These are phyloP conservation scores for Kregervanrija fluxuum DNA, from an alignment of 805 yeast genomes.

Conservation along the genomic window DNA sequence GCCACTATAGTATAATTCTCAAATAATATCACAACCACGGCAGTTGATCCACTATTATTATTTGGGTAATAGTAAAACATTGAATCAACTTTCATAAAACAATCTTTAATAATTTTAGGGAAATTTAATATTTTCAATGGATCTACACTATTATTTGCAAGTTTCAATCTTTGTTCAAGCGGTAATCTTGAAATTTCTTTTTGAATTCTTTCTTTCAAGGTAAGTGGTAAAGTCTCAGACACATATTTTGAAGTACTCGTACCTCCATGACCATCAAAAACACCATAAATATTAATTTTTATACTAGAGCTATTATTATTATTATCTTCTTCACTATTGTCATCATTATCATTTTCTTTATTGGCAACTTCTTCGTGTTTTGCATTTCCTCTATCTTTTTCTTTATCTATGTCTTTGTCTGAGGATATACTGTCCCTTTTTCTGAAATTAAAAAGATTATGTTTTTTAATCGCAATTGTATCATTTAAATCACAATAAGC, in stretches of 20 bases:
- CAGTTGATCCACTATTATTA: slow-evolving; percentile 46
- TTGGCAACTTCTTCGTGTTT: not conserved
- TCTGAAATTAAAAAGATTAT: not conserved
- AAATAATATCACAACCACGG: slow-evolving; percentile 38
- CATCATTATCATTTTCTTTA: slow-evolving; percentile 1
- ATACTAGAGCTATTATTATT: slow-evolving; percentile 1
- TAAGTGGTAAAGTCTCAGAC: slow-evolving; percentile 31
- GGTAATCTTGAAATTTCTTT: slow-evolving; percentile 13
- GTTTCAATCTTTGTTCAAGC: slow-evolving; percentile 9
- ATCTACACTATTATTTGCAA: slow-evolving; percentile 8
- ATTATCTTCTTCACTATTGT: not conserved
- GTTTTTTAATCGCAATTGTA: slow-evolving; percentile 6
- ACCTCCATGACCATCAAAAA: slow-evolving; percentile 84
- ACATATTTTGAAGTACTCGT: slow-evolving; percentile 49
- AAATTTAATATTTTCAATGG: slow-evolving; percentile 20
- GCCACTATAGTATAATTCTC: slow-evolving; percentile 46
- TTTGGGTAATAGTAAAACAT: slow-evolving; percentile 32
- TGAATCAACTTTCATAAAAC: slow-evolving; percentile 39
- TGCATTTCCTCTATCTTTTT: not conserved
- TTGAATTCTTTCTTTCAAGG: slow-evolving; percentile 14
- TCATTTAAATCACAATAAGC: slow-evolving; percentile 48
- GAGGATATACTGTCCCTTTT: not conserved
- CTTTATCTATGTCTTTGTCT: no score
- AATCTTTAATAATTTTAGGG: slow-evolving; percentile 30
- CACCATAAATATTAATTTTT: slow-evolving; percentile 47